Evolutionary conservation across 306 rosid species (phyloP), one percentile per base, ranked within the genome.

Genomic region (Fragaria ananassa): DNA sequence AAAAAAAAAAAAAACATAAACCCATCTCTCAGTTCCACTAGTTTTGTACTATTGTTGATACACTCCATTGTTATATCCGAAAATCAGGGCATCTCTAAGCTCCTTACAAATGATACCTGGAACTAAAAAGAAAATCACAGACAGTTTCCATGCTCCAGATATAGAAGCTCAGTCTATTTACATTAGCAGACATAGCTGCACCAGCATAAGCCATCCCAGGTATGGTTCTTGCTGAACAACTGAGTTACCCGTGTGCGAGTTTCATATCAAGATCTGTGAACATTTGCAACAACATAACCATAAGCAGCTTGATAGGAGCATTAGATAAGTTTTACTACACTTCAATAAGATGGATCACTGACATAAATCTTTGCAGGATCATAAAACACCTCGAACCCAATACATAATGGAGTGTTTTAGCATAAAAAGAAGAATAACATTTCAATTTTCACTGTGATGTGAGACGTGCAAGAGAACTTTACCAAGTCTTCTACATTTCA

Each of bases 401-500:
- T 65, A 65, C 49, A 65, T 64, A 64, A 64, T 35, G 6, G 14
- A 39, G 21, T 58, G 44, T 17, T 42, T 6, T 74, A 15, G 57
- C 77, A 27, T 25, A 1, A 25, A 73, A 73, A 44, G 13, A 57
- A 53, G 19, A 18, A 37, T 23, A 23, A 25, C 47, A 65, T 12
- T 39, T 41, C 51, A 67, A 42, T 5, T 21, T 67, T 44, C 44
- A 54, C 39, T 27, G 23, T 41, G 45, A 53, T 64, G 58, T 3
- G 35, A 64, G 47, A 25, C 18, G 54, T 74, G 9, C 37, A 50
- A 62, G 39, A 66, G 65, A 70, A 49, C 49, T 68, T 80, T 83
- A 73, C 78, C 86, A 76, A 86, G 87, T 25, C 80, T 86, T 81
- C 85, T 89, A 86, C 91, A 83, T 79, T 89, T 92, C 63, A 93